Evolutionary conservation across 116 monocot species (phyloP), one percentile per base, ranked within the genome.

Genomic region (Dioscorea cayenensis): DNA sequence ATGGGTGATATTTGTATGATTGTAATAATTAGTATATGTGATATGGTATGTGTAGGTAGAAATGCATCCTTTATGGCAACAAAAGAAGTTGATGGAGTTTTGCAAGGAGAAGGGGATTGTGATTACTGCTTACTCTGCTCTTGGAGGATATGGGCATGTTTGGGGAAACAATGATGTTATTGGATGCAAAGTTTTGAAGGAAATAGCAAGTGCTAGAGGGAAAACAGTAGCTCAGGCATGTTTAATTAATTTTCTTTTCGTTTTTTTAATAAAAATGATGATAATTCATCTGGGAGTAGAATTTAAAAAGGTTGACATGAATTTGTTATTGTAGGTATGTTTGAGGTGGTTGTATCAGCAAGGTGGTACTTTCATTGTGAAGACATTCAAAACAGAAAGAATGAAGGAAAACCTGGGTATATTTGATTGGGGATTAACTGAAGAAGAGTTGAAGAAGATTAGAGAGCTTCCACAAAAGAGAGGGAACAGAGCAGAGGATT

Each of bases 51-150:
- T 32, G 49, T 25, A 84, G 84, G 79, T 84, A 48, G 84, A 84
- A 62, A 73, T 84, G 73, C 68, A 80, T 64, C 83, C 83, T 50
- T 1, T 66, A 60, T 83, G 83, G 78, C 78, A 74, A 32, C 83
- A 83, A 50, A 69, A 72, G 35, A 79, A 78, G 37, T 49, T 83
- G 70, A 68, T 48, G 19, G 68, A 78, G 25, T 83, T 71, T 43
- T 78, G 75, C 50, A 49, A 58, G 21, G 51, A 55, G 7, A 75
- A 48, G 28, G 75, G 75, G 20, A 79, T 79, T 20, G 50, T 51
- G n/a, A 35, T 83, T 16, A 68, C 64, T 21, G 78, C 79, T 25
- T 83, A 83, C 72, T 68, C 72, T 60, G 72, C 78, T 6, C 28
- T 75, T 20, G 83, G 79, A 17, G 77, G 71, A 27, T 43, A 60